Base-by-base conservation (phyloP, 805 yeast species). In the Kregervanrija pseudodelftensis region DNA sequence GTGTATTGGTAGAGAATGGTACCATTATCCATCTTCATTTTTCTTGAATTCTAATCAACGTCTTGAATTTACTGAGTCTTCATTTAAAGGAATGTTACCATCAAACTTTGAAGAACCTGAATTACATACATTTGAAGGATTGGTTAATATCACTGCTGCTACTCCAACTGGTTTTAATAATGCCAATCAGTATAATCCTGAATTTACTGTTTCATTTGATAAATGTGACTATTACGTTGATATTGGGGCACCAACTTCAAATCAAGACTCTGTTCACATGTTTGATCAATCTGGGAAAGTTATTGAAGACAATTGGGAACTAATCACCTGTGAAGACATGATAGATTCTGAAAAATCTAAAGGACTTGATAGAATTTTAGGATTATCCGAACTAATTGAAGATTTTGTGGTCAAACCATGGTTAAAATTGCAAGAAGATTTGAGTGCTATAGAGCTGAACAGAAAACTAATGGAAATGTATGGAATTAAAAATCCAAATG, bases 1-100 rank as follows among this genome's bases (percentile, higher is more conserved):
- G 0, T 91, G 98, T 63, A 72, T 85, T n/a, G 97, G 96, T 2
- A 74, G 95, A 47, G 97, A 91, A 65, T 90, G 97, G 97, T 88
- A 87, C 57, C 85, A 91, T 58, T 90, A 69, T 63, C 96, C 98
- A 9, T 80, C 85, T 1, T 89, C 96, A 0, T 85, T 89, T 59
- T 87, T 90, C 58, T 66, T 91, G 17, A 81, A 85, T 3, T 73
- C 76, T 4, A 68, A 77, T 46, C 72, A 72, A 54, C 67, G 96
- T 51, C 66, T 88, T 17, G 69, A 69, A 54, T 91, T 87, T 61
- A 77, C 85, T 9, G 67, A 72, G 45, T 80, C 88, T 45, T 93
- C 91, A 1, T 91, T 90, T 63, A 77, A 82, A 59, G 97, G 97
- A 0, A 67, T 90, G 49, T 67, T 91, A 33, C 98, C 98, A 0